Base-by-base conservation (phyloP, 2,329 filamentous ascomycete genomes). In the Diaporthe aspalathi region DNA sequence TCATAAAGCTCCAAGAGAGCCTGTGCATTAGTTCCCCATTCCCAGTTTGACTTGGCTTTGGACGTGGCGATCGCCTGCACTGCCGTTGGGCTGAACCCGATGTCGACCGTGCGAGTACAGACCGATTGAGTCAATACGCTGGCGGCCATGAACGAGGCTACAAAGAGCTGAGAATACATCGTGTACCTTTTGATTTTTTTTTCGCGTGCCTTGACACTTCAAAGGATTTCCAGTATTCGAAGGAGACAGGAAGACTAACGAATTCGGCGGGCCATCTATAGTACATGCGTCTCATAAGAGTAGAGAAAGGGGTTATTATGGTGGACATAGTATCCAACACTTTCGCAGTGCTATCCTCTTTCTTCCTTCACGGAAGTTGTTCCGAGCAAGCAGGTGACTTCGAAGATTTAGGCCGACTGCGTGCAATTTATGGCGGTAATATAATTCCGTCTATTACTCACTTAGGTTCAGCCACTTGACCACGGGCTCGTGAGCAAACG, bases 41-140 rank as follows among this genome's bases (percentile, higher is more conserved):
- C 52, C 52, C 52, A 54, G 20, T 54, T 54, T 9, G 52, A 54
- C 52, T 54, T 54, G 29, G 52, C 52, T 29, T 35, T 54, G 20
- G 52, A 54, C 9, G 52, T 54, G 29, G 52, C 52, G 52, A 54
- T 54, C 12, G 35, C 32, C 53, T 24, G n/a, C 20, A 24, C 32
- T 22, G n/a, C 32, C 12, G 35, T 40, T 0, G n/a, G 53, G n/a
- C 35, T 57, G 53, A 57, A 57, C 6, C 35, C 53, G 32, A 57
- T 57, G 11, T 40, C 6, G 11, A 40, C 32, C 35, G 53, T 57
- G 32, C 35, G 40, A 12, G 53, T 17, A 17, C n/a, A 40, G 14
- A 57, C 53, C 11, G 32, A 57, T 12, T 57, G 32, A 32, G 32
- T 17, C 32, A 57, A 32, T n/a, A 17, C 32, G 24, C 17, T 11